Conservation (phyloP, 306 rosid genomes). For the Betula pendula region DNA sequence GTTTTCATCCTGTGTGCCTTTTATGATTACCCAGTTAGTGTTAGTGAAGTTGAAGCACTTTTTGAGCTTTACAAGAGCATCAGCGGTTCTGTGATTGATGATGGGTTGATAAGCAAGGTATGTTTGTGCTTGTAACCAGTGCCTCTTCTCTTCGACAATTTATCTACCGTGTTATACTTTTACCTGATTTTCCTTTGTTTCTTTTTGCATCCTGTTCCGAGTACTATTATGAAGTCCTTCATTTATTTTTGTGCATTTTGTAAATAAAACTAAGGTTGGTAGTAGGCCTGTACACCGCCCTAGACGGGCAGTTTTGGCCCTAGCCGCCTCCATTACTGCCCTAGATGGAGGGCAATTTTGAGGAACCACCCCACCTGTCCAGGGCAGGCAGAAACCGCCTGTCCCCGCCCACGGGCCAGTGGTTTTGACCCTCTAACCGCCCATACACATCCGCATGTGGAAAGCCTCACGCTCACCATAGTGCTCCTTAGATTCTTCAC, state of each 20-base stretch:
- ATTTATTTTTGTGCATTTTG: not conserved
- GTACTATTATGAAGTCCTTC: not conserved
- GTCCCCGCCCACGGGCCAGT: no score
- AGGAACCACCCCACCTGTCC: no score
- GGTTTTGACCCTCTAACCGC: no score
- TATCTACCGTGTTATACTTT: not conserved
- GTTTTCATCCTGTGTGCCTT: constrained; percentile 16
- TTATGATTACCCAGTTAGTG: constrained; percentile 58
- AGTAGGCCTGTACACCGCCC: no score
- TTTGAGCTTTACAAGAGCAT: constrained; percentile 87
- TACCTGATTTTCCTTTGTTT: not conserved
- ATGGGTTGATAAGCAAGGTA: constrained; percentile 93
- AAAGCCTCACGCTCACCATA: no score
- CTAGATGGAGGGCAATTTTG: no score
- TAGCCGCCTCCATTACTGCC: no score
- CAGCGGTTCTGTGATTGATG: constrained; percentile 73
- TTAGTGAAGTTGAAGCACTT: constrained; percentile 90
- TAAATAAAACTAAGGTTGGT: constrained; percentile 2
- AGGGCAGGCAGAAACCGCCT: no score
- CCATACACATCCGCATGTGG: no score
- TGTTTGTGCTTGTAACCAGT: not conserved
- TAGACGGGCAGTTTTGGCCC: no score
- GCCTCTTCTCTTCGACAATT: constrained; percentile 7
- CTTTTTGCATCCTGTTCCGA: constrained; percentile 1
- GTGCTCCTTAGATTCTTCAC: no score